Percentiles rank a stretch among this genome's conserved stretches.
Conservation (phyloP, 176 grass and related monocot species). For the Microstegium vimineum region DNA sequence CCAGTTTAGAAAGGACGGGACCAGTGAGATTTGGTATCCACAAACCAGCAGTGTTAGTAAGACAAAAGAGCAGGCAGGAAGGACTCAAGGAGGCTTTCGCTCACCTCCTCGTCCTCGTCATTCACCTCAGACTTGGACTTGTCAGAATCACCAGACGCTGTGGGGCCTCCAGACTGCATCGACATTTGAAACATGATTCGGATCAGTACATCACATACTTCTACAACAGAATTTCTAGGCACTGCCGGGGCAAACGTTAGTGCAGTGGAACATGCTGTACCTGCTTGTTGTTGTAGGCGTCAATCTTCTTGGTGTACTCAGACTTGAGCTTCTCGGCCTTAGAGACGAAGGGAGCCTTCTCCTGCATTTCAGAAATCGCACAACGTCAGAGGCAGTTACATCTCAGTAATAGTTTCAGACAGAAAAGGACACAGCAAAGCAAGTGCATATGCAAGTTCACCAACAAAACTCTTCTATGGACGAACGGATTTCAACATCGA, state of each 20-base stretch:
- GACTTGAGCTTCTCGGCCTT: constrained; percentile 89
- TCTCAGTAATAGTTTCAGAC: not conserved
- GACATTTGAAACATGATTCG: not conserved
- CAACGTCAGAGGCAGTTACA: not conserved
- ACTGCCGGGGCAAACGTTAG: accelerated
- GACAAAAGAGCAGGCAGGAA: too few relatives aligned
- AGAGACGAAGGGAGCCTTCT: constrained; percentile 63
- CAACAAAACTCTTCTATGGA: too few relatives aligned
- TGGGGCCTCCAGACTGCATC: constrained; percentile 21
- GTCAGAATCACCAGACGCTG: constrained; percentile 60
- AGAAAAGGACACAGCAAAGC: not conserved
- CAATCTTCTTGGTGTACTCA: constrained; percentile 72
- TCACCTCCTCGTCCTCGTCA: constrained; percentile 63
- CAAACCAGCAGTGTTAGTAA: not conserved
- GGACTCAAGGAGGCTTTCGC: not conserved
- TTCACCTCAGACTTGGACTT: constrained; percentile 94
- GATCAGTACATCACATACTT: not conserved
- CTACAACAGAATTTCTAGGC: too few relatives aligned
- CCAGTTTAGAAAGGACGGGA: not conserved
- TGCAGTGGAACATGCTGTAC: not conserved
- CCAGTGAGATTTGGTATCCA: not conserved
- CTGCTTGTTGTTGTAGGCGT: constrained; percentile 72
- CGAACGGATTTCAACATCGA: not conserved
- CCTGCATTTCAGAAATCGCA: constrained; percentile 24
- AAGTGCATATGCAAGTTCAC: not conserved